phyloP scores from a whole-genome alignment of 2,329 filamentous ascomycete species.

The Orbilia oligospora region DNA sequence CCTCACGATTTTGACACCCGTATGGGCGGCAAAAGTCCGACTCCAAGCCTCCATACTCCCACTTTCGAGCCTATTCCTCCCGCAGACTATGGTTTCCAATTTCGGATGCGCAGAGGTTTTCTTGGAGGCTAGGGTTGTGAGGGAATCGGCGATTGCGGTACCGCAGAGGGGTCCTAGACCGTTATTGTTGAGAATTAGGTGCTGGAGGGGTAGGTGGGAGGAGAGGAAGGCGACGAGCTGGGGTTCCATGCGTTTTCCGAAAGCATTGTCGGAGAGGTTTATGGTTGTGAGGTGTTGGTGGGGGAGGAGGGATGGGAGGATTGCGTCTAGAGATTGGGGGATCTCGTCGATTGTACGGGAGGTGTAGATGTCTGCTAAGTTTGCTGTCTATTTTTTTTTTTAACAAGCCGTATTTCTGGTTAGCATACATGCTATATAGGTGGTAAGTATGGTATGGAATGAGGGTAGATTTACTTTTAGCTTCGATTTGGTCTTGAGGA shows the following conservation, averaged over 20 bases:
- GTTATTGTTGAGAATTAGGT: conserved; percentile 98
- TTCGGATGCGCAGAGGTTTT: conserved; percentile 82
- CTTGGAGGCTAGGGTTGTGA: conserved; percentile 84
- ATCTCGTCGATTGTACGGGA: conserved; percentile 94
- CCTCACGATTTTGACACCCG: conserved; percentile 85
- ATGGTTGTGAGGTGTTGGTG: conserved; percentile 89
- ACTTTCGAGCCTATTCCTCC: conserved; percentile 94
- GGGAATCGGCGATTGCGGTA: conserved; percentile 87
- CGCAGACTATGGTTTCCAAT: conserved; percentile 97
- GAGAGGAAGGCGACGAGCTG: conserved; percentile 93
- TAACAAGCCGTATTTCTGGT: no score
- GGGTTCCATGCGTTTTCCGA: conserved; percentile 93
- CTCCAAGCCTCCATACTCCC: conserved; percentile 98
- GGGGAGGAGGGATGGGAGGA: conserved; percentile 88
- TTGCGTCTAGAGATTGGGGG: conserved; percentile 85
- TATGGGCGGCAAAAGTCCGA: conserved; percentile 85
- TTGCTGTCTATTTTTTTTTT: conserved; percentile 82
- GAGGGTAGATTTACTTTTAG: conserved; percentile 78
- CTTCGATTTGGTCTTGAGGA: conserved; percentile 85
- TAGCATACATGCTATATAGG: not conserved
- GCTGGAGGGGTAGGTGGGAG: conserved; percentile 88
- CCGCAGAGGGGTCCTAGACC: conserved; percentile 93
- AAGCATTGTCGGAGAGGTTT: conserved; percentile 98
- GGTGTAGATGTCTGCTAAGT: conserved; percentile 98
- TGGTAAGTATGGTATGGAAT: no score